A percentile compares a stretch with the other conserved stretches of the same genome.
Evolutionary conservation across 805 yeast species (phyloP).

Genomic region (Pichia ethanolica): DNA sequence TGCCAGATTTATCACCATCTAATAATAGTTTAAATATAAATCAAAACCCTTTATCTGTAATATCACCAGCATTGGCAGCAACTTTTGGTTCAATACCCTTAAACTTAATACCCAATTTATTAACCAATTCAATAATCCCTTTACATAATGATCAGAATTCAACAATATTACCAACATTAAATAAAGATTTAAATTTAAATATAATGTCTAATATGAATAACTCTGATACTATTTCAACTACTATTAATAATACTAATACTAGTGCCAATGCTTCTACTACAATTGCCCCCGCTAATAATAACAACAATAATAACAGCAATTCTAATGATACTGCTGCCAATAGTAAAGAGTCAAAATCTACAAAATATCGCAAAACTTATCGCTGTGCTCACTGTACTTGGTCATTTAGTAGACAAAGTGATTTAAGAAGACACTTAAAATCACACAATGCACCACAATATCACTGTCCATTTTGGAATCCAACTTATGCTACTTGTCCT

Average conservation of each 20-base stretch:
- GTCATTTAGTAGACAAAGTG: slow-evolving; percentile 66
- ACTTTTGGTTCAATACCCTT: slow-evolving; percentile 3
- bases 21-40: background rate
- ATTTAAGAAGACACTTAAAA: slow-evolving; percentile 57
- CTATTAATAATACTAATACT: background rate
- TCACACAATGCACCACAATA: slow-evolving; percentile 61
- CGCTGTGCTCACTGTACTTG: slow-evolving; percentile 48
- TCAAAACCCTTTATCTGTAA: background rate
- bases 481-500: slow-evolving; percentile 52
- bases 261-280: background rate
- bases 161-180: no score
- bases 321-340: slow-evolving; percentile 2
- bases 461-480: slow-evolving; percentile 67
- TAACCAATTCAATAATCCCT: background rate
- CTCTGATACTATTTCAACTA: background rate
- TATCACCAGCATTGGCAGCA: background rate
- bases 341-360: no score
- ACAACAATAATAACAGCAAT: no score
- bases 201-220: no score
- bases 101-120: background rate
- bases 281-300: no score
- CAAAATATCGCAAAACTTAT: slow-evolving; percentile 14
- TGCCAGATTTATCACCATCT: background rate
- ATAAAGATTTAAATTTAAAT: no score
- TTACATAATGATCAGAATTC: no score